Conservation (phyloP, 495 filamentous ascomycete genomes). For the Platismatia glauca region DNA sequence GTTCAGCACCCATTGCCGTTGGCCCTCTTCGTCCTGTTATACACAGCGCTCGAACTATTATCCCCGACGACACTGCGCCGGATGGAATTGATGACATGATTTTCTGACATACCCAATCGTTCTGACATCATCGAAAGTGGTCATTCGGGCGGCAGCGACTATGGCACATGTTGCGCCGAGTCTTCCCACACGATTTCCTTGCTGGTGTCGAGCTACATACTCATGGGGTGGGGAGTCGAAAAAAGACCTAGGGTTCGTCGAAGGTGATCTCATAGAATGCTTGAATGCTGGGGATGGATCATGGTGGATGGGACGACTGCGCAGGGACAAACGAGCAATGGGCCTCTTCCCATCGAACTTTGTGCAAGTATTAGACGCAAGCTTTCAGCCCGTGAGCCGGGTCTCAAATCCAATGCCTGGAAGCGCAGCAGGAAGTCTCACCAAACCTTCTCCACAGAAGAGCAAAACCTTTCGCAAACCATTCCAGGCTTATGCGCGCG, state of each 20-base stretch:
- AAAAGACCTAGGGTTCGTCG: conserved; percentile 88
- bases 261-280: conserved; percentile 96
- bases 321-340: conserved; percentile 75
- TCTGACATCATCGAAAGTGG: not conserved
- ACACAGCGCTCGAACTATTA: not conserved
- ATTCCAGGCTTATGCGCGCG: conserved; percentile 51
- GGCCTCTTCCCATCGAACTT: conserved; percentile 96
- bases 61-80: not conserved
- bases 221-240: conserved; percentile 97
- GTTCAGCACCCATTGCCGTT: not conserved
- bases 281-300: conserved; percentile 94
- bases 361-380: conserved; percentile 77
- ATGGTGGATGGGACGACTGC: conserved; percentile 94
- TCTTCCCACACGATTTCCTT: conserved; percentile 80
- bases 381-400: conserved; percentile 70
- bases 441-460: conserved; percentile 43
- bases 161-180: conserved; percentile 56
- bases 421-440: conserved; percentile 42
- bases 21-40: not conserved
- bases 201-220: conserved; percentile 91
- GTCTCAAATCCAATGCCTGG: conserved; percentile 63
- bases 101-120: not conserved
- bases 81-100: not conserved
- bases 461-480: conserved; percentile 60
- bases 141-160: not conserved